Base-by-base conservation (phyloP, 2,329 filamentous ascomycete species). In the Stylonectria norvegica region DNA sequence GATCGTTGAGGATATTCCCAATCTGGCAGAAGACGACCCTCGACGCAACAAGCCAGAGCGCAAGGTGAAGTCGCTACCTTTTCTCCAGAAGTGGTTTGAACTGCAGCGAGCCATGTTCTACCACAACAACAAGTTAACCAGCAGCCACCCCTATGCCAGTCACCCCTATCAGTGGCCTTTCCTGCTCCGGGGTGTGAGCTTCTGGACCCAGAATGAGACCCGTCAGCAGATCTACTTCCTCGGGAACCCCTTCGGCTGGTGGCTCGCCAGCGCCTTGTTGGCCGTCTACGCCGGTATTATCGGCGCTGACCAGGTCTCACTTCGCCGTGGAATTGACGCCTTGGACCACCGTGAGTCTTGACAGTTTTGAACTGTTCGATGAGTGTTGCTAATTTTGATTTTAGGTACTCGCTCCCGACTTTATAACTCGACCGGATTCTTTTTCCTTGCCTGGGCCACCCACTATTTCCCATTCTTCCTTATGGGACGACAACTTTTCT, bases 341-440 rank as follows among this genome's bases (percentile, higher is more conserved):
- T 72, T 98, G 42, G 93, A 97, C 68, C 82, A 84, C 63, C 89
- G 91, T 93, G 78, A 83, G 89, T 85, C 8, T 10, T 12, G 14
- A 16, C 12, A 19, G 14, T 11, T 38, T 5, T n/a, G 19, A 28
- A n/a, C 12, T 25, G n/a, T 20, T 1, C 6, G 3, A 19, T 34
- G 11, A 33, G 10, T 20, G 29, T 61, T 71, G 60, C 72, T 59
- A 33, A 38, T n/a, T n/a, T n/a, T n/a, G n/a, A 40, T 33, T 31
- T 34, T 60, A 85, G 89, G 89, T 52, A 89, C 93, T 20, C 90
- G 93, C 51, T 90, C 87, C 17, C 89, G 90, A 49, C 78, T 98
- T 35, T 98, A 98, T 71, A 97, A 97, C 75, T 96, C 89, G 39
- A 97, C 93, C 1, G 93, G 93, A 17, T 98, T 98, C 79, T 94